These are phyloP conservation scores for Bipolaris oryzae DNA, from an alignment of 2,329 filamentous ascomycete species.

Conservation along the genomic window DNA sequence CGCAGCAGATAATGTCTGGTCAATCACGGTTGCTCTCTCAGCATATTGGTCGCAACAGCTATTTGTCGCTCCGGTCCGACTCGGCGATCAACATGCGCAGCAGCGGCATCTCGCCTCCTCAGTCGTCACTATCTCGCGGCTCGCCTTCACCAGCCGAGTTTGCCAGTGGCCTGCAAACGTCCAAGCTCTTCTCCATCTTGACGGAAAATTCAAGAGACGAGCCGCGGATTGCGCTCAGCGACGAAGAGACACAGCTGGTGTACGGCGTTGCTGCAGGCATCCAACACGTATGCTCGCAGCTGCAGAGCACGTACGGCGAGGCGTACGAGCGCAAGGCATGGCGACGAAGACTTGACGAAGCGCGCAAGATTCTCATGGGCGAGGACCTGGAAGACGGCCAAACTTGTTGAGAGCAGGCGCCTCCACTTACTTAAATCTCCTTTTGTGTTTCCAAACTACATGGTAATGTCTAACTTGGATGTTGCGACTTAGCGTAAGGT, in stretches of 20 bases:
- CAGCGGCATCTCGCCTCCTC: slow-evolving; percentile 32
- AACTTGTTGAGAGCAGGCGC: slow-evolving; percentile 24
- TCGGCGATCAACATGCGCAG: slow-evolving; percentile 43
- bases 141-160: slow-evolving; percentile 41
- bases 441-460: slow-evolving; percentile 8
- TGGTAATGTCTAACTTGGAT: slow-evolving; percentile 42
- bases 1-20: slow-evolving; percentile 38
- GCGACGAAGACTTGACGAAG: slow-evolving; percentile 74
- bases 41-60: slow-evolving; percentile 21
- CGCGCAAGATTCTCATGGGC: slow-evolving; percentile 74
- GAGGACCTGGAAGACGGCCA: slow-evolving; percentile 52
- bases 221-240: slow-evolving; percentile 51
- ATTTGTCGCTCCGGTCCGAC: slow-evolving; percentile 38
- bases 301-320: slow-evolving; percentile 57
- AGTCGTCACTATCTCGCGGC: slow-evolving; percentile 36
- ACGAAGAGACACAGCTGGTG: slow-evolving; percentile 62
- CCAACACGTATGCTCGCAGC: slow-evolving; percentile 58
- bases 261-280: slow-evolving; percentile 60
- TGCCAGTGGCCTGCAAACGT: slow-evolving; percentile 45
- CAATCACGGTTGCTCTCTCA: slow-evolving; percentile 25
- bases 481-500: slow-evolving; percentile 32
- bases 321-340: slow-evolving; percentile 66
- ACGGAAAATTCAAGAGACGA: slow-evolving; percentile 44
- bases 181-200: slow-evolving; percentile 51
- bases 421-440: slow-evolving; percentile 4